phyloP scores from a whole-genome alignment of 2,329 filamentous ascomycete genomes.

The Parascedosporium putredinis region DNA sequence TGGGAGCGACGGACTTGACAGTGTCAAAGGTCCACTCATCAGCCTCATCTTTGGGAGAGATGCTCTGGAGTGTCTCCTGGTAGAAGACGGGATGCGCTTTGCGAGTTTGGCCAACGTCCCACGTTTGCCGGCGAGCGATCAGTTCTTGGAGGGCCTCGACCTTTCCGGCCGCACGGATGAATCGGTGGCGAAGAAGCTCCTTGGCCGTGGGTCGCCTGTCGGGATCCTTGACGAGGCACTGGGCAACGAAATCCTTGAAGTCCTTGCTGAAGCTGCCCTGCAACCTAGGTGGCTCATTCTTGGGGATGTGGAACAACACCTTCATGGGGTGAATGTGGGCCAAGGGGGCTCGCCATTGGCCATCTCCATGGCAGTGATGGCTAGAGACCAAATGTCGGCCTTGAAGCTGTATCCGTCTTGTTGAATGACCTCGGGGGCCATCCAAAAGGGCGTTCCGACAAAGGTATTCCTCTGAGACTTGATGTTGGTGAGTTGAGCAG shows the following conservation, averaged over 20 bases:
- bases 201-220: conserved; percentile 75
- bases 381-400: conserved; percentile 87
- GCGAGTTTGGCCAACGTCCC: conserved; percentile 62
- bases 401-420: conserved; percentile 78
- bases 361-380: conserved; percentile 86
- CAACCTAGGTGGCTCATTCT: conserved; percentile 72
- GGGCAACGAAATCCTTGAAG: conserved; percentile 87
- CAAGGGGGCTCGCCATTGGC: conserved; percentile 81
- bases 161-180: conserved; percentile 79
- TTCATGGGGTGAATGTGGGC: conserved; percentile 87
- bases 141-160: conserved; percentile 81
- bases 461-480: conserved; percentile 97
- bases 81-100: conserved; percentile 73
- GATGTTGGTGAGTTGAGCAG: conserved; percentile 92
- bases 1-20: conserved; percentile 59
- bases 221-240: conserved; percentile 87
- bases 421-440: conserved; percentile 91
- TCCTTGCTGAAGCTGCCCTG: conserved; percentile 81
- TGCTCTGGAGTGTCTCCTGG: conserved; percentile 75
- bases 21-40: conserved; percentile 97
- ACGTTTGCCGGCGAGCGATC: conserved; percentile 72
- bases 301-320: conserved; percentile 82
- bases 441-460: conserved; percentile 95
- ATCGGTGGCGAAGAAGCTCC: conserved; percentile 78
- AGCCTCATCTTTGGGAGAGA: conserved; percentile 56